Percentiles rank a stretch among this genome's conserved stretches.
These are phyloP conservation scores for Rickenella mellea DNA, from an alignment of 768 basidiomycete genomes.

Conservation along the genomic window DNA sequence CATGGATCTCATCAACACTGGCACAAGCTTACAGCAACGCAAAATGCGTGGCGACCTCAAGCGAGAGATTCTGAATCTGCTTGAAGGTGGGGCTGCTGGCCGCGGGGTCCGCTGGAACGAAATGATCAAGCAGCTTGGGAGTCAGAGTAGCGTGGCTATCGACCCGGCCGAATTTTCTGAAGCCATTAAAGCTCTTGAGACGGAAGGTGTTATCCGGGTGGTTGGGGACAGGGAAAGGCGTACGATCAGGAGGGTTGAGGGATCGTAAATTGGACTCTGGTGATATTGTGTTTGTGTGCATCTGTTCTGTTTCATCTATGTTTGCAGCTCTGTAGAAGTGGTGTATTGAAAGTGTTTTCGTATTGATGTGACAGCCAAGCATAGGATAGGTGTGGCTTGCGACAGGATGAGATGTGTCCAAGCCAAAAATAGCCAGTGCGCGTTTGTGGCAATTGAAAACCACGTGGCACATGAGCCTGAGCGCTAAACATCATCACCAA, in stretches of 20 bases:
- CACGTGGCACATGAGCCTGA: too few relatives aligned
- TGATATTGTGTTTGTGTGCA: too few relatives aligned
- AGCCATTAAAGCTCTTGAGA: slow-evolving; percentile 68
- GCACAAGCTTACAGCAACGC: slow-evolving; percentile 80
- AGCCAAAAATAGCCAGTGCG: too few relatives aligned
- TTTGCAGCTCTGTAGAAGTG: too few relatives aligned
- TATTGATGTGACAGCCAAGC: too few relatives aligned
- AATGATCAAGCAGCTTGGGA: slow-evolving; percentile 64
- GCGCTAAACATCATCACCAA: too few relatives aligned
- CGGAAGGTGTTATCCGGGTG: slow-evolving; percentile 80
- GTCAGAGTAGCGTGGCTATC: slow-evolving; percentile 78
- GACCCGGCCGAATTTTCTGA: slow-evolving; percentile 75
- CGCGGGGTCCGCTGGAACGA: slow-evolving; percentile 77
- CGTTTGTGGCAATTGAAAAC: too few relatives aligned
- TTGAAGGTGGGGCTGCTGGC: slow-evolving; percentile 39
- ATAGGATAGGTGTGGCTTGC: too few relatives aligned
- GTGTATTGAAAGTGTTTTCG: too few relatives aligned
- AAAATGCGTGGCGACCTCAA: slow-evolving; percentile 86
- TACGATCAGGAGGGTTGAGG: slow-evolving; percentile 62
- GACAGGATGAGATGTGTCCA: too few relatives aligned
- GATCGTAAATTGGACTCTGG: slow-evolving; percentile 16
- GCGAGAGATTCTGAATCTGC: slow-evolving; percentile 60
- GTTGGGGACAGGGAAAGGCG: slow-evolving; percentile 82
- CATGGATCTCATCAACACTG: slow-evolving; percentile 91
- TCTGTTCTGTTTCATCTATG: too few relatives aligned